Base-by-base conservation (phyloP, 2,329 filamentous ascomycete species). In the Alternaria arborescens region DNA sequence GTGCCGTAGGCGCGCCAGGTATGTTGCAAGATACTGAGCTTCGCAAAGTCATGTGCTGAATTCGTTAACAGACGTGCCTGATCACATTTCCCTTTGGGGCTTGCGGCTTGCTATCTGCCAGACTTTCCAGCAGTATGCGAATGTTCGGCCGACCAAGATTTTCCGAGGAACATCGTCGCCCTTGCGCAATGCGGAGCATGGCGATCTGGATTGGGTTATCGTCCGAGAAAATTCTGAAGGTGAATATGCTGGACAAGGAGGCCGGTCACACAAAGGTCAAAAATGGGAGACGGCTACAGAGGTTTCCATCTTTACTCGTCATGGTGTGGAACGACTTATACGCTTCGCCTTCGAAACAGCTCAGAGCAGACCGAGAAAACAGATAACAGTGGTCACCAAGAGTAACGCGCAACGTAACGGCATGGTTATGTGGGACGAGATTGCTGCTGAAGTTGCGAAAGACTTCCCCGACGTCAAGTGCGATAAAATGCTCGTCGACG, bases 361-460 rank as follows among this genome's bases (percentile, higher is more conserved):
- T 0, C 83, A 82, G 62, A 83, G 81, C 65, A 78, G 88, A 3
- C 85, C 85, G 0, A 81, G 84, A 41, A 89, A 87, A 77, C 78
- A 84, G 11, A 69, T 90, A 34, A 89, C 87, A 0, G 84, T 89
- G 1, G 88, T 89, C 3, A 89, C 87, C 0, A 90, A 90, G 78
- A 87, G 85, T 44, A 90, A 90, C 71, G 87, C 87, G 0, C 87
- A 89, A 75, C 81, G 87, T 0, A 88, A 89, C 55, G 87, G 88
- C 0, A 88, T 90, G 87, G 88, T 90, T 0, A 82, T 90, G 59
- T 90, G 88, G 88, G 88, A 90, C 68, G 87, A 89, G 66, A 82
- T 89, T 11, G 86, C 86, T 0, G 77, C 76, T 0, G 80, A 83
- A 26, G 83, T 89, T 3, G 82, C 82, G 0, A 81, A 78, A 58